Conservation (phyloP, 495 filamentous ascomycete genomes). For the Aspergillus biplanus region DNA sequence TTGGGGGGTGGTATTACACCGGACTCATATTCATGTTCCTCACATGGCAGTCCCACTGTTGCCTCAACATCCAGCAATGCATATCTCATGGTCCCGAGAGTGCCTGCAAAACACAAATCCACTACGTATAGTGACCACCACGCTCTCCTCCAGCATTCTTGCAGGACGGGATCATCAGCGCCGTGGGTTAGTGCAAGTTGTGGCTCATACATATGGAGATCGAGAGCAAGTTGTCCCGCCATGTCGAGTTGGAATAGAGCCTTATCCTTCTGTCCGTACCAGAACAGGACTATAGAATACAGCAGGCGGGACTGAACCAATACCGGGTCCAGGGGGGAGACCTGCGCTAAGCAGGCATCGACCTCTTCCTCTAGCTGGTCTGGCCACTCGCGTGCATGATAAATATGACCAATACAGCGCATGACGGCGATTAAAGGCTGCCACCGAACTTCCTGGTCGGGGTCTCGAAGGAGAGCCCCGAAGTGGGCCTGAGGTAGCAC, state of each 20-base stretch:
- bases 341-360: constrained; percentile 55
- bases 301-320: constrained; percentile 36
- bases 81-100: constrained; percentile 44
- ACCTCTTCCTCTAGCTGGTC: constrained; percentile 23
- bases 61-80: constrained; percentile 56
- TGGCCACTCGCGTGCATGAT: constrained; percentile 27
- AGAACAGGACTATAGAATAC: constrained; percentile 39
- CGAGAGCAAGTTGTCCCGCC: constrained; percentile 43
- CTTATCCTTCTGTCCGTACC: constrained; percentile 33
- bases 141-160: constrained; percentile 40
- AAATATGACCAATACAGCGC: constrained; percentile 34
- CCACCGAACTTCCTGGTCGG: constrained; percentile 22
- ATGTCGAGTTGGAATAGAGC: constrained; percentile 27
- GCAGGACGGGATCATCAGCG: constrained; percentile 26
- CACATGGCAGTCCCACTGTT: constrained; percentile 73
- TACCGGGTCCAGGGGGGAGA: constrained; percentile 43
- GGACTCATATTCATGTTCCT: constrained; percentile 68
- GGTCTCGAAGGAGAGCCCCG: constrained; percentile 23
- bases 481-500: constrained; percentile 28
- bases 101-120: constrained; percentile 37
- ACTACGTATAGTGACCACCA: constrained; percentile 43
- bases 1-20: constrained; percentile 67
- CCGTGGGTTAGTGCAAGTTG: constrained; percentile 28
- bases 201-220: constrained; percentile 28
- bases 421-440: constrained; percentile 29